phyloP scores from a whole-genome alignment of 306 rosid genomes.

The Pachyrhizus erosus region DNA sequence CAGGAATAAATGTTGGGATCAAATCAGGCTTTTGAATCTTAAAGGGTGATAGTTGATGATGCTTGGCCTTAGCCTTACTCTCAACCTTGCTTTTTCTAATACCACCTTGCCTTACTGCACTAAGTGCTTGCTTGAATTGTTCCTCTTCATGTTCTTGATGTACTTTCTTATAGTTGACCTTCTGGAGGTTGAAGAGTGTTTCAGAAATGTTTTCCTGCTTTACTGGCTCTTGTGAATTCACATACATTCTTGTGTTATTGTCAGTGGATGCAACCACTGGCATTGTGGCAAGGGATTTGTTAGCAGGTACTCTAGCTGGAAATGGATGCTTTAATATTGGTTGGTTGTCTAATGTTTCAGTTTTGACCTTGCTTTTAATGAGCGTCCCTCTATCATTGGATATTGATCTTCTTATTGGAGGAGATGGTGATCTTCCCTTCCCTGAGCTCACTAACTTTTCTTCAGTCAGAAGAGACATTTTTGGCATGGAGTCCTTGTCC shows the following conservation, averaged over 20 bases:
- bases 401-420: conserved; percentile 86
- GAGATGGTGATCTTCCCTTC: conserved; percentile 86
- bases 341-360: conserved; percentile 70
- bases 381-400: conserved; percentile 89
- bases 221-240: conserved; percentile 55
- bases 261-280: conserved; percentile 49
- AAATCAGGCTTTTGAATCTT: conserved; percentile 62
- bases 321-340: conserved; percentile 69
- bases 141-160: conserved; percentile 79
- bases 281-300: conserved; percentile 59
- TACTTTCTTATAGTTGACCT: conserved; percentile 56
- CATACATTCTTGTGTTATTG: conserved; percentile 47
- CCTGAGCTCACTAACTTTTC: conserved; percentile 62
- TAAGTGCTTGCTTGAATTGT: conserved; percentile 79
- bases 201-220: conserved; percentile 64
- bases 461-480: conserved; percentile 66
- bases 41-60: conserved; percentile 61
- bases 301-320: conserved; percentile 73
- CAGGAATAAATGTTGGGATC: conserved; percentile 55
- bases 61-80: conserved; percentile 67
- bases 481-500: conserved; percentile 71
- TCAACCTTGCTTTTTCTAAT: conserved; percentile 73
- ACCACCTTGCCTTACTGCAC: conserved; percentile 72
- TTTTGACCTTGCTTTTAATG: conserved; percentile 64
- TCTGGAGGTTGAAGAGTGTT: conserved; percentile 60